Evolutionary conservation across 257 asterid genomes (phyloP), one percentile per base, ranked within the genome.

Genomic region (Solanum chmielewskii): DNA sequence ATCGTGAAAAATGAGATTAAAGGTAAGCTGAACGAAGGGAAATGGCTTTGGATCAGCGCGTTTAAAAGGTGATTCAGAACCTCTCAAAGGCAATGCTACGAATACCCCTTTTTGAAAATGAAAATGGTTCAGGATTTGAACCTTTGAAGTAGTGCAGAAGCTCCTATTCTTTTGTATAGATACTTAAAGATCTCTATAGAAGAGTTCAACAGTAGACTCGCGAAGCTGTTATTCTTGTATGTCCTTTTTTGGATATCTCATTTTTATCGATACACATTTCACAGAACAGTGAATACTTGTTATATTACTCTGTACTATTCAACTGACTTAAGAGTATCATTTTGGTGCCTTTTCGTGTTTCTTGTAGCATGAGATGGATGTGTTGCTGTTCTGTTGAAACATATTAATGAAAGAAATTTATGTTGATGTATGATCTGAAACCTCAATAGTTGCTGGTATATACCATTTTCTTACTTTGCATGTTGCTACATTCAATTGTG

Each of bases 1-100:
- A 95, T 96, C 16, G 98, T 93, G 44, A 94, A 21, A 81, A 92
- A 83, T 41, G 99, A 97, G 90, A 89, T 97, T 49, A 86, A 88
- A 84, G 94, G 80, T 42, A 95, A 95, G 93, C 41, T 92, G 84
- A 90, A 89, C 62, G 93, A 93, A 88, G 99, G 99, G 18, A 95
- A 89, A 91, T 96, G 98, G 99, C 95, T 91, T 37, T 90, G 94
- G 95, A 85, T 90, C 83, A 87, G 91, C 82, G 29, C 83, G 44
- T 20, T 93, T 60, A 45, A 29, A 80, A 80, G 85, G 85, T 80
- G 87, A 91, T 66, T 5, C 37, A 49, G 85, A 90, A 47, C 35
- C 44, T 74, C 80, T 11, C n/a, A 11, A 41, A 82, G 87, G 88
- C 52, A 45, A 45, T 0, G 2, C 64, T 20, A 7, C 11, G 25